These are phyloP conservation scores for Pholiota molesta DNA, from an alignment of 768 basidiomycete species.

Conservation along the genomic window DNA sequence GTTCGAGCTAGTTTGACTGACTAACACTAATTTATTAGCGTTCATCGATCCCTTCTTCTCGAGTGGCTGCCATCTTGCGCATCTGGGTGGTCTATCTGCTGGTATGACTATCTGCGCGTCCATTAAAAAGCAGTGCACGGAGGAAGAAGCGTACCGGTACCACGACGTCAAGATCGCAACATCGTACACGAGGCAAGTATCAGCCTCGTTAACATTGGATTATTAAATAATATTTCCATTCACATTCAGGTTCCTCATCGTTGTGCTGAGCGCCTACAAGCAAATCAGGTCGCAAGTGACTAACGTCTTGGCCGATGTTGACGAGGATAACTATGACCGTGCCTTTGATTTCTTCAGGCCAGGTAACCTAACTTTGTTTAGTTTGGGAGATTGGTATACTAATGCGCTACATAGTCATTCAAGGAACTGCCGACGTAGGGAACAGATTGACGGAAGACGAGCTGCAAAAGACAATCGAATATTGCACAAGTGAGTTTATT, in stretches of 20 bases:
- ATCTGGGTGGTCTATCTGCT: conserved; percentile 40
- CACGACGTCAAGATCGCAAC: conserved; percentile 36
- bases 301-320: conserved; percentile 45
- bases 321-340: conserved; percentile 50
- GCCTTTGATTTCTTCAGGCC: conserved; percentile 50
- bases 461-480: conserved; percentile 12
- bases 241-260: conserved; percentile 42
- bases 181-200: conserved; percentile 34
- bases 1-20: neutral
- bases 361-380: conserved; percentile 23
- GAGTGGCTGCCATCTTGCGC: conserved; percentile 46
- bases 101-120: conserved; percentile 36
- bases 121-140: conserved; percentile 32
- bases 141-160: conserved; percentile 30
- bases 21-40: conserved; percentile 30
- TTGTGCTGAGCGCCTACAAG: conserved; percentile 51
- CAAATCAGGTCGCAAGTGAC: conserved; percentile 45
- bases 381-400: neutral
- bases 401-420: conserved; percentile 23
- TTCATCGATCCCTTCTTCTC: conserved; percentile 72
- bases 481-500: conserved; percentile 12
- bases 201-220: neutral
- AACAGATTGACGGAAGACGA: conserved; percentile 12
- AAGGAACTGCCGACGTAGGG: conserved; percentile 30
- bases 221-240: neutral